Percentiles rank a stretch among this genome's conserved stretches.
phyloP scores from a whole-genome alignment of 2,329 filamentous ascomycete species.

The Aspergillus persii region DNA sequence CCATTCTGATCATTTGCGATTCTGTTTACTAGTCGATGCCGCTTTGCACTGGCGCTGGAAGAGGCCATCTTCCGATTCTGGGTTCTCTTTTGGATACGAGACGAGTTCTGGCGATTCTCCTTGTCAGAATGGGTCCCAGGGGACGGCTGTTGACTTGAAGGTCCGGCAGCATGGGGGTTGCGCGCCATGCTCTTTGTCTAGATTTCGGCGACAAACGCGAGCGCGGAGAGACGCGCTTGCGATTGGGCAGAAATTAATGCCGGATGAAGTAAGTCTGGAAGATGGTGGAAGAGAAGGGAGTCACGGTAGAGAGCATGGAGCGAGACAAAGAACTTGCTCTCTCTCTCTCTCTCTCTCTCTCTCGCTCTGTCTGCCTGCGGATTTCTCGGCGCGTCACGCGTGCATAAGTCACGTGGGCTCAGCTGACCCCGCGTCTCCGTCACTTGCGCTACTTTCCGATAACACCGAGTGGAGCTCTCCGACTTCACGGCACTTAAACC shows the following conservation, averaged over 20 bases:
- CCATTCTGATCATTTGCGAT: slow-evolving; percentile 22
- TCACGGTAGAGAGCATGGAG: not conserved
- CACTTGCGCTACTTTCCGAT: slow-evolving; percentile 2
- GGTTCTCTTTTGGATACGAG: slow-evolving; percentile 44
- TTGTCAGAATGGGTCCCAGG: slow-evolving; percentile 48
- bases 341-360: no score
- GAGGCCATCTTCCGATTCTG: slow-evolving; percentile 38
- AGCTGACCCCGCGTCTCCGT: slow-evolving; percentile 13
- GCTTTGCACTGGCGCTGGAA: slow-evolving; percentile 37
- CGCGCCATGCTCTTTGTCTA: slow-evolving; percentile 29
- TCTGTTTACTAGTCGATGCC: slow-evolving; percentile 44
- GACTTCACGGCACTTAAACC: not conserved
- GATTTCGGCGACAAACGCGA: slow-evolving; percentile 12
- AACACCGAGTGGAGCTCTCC: slow-evolving; percentile 9
- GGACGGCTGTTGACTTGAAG: slow-evolving; percentile 29
- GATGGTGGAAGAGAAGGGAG: not conserved
- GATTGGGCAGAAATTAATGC: slow-evolving; percentile 1
- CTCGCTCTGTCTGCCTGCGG: not conserved
- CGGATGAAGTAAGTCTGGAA: slow-evolving; percentile 1
- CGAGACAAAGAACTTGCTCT: not conserved
- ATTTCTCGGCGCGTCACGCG: slow-evolving; percentile 7
- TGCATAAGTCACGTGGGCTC: slow-evolving; percentile 10
- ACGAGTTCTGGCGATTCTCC: slow-evolving; percentile 41
- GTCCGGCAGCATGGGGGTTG: slow-evolving; percentile 15
- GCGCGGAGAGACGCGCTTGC: slow-evolving; percentile 9